phyloP scores from a whole-genome alignment of 352 stramenopile species.

The Phytophthora colocasiae region DNA sequence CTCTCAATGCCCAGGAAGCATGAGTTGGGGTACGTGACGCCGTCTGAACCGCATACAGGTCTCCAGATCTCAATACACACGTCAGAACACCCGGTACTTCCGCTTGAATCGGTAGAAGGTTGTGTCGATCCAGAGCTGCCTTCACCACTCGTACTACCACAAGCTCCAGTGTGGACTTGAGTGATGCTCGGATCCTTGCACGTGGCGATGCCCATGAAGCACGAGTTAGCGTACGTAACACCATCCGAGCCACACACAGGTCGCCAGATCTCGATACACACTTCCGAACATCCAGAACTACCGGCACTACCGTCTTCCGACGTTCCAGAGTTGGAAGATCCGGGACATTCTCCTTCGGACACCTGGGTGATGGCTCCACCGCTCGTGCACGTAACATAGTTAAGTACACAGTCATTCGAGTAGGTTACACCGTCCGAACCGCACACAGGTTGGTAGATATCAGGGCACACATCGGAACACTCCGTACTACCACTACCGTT shows the following conservation, averaged over 20 bases:
- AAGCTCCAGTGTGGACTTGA: constrained; percentile 43
- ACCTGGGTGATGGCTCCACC: constrained; percentile 19
- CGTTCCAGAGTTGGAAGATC: constrained; percentile 2
- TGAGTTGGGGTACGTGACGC: constrained; percentile 37
- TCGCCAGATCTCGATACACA: constrained; percentile 16
- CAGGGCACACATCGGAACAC: constrained; percentile 32
- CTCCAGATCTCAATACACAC: constrained; percentile 31
- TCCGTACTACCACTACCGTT: constrained; percentile 1
- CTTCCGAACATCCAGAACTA: constrained; percentile 1
- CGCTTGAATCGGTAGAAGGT: constrained; percentile 7
- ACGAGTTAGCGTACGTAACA: constrained; percentile 16
- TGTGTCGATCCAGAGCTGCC: constrained; percentile 4
- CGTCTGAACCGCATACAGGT: constrained; percentile 40
- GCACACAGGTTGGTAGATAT: constrained; percentile 54
- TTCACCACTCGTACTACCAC: constrained; percentile 13
- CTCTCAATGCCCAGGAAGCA: constrained; percentile 29
- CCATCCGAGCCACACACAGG: constrained; percentile 15
- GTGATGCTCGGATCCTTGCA: constrained; percentile 41
- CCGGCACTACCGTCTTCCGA: not conserved
- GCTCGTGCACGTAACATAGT: constrained; percentile 33
- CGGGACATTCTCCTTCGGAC: constrained; percentile 31
- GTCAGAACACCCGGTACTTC: constrained; percentile 19
- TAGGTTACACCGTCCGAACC: constrained; percentile 65
- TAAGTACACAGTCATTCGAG: constrained; percentile 53
- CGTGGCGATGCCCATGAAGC: constrained; percentile 27